A percentile compares a stretch with the other conserved stretches of the same genome.
Conservation (phyloP, 2,329 filamentous ascomycete genomes). For the Bretziella fagacearum region DNA sequence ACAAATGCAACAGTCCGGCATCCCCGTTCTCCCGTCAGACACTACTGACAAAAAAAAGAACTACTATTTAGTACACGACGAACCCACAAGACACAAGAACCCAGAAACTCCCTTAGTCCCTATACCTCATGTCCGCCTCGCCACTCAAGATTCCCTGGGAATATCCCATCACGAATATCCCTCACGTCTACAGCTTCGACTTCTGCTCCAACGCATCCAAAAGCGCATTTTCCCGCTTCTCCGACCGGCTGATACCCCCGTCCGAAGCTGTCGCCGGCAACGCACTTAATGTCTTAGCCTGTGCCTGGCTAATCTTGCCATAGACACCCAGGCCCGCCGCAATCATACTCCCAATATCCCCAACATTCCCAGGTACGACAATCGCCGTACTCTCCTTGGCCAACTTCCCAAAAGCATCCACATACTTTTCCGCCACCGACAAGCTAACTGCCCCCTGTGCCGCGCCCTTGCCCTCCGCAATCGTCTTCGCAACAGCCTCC, state of each 20-base stretch:
- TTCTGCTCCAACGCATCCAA: constrained; percentile 26
- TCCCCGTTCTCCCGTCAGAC: too few species aligned
- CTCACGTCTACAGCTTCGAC: constrained; percentile 7
- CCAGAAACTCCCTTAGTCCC: too few species aligned
- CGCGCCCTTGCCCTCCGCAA: constrained; percentile 52
- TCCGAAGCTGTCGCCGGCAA: constrained; percentile 16
- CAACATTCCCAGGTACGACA: constrained; percentile 90
- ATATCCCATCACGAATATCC: neutral
- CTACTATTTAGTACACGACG: too few species aligned
- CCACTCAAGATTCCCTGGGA: too few species aligned
- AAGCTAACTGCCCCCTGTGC: constrained; percentile 76
- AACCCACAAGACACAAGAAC: too few species aligned
- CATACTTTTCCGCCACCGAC: constrained; percentile 91
- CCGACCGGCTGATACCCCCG: constrained; percentile 8
- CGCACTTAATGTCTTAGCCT: constrained; percentile 36
- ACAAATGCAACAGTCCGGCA: too few species aligned
- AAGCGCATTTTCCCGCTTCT: constrained; percentile 24
- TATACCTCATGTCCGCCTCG: too few species aligned
- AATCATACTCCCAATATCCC: constrained; percentile 93
- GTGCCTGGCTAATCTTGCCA: constrained; percentile 73
- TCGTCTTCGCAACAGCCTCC: constrained; percentile 63
- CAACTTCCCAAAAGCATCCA: constrained; percentile 81
- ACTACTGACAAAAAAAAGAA: too few species aligned
- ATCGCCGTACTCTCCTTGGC: constrained; percentile 92
- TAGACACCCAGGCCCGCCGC: constrained; percentile 90